Base-by-base conservation (phyloP, 1,284 basidiomycete genomes). In the Heterobasidion annosum region DNA sequence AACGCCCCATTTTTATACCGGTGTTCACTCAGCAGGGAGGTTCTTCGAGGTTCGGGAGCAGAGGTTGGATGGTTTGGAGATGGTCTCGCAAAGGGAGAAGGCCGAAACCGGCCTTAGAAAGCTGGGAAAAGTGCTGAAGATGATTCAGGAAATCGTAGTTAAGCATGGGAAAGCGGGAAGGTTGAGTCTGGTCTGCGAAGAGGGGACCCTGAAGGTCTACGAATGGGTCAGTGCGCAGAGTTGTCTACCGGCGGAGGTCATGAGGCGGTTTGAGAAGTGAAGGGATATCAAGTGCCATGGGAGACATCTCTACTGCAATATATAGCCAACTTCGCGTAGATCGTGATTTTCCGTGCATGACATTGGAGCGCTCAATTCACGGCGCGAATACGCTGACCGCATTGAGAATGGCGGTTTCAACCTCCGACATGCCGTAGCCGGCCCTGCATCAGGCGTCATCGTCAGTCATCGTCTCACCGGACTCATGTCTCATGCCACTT, bases 181-280 rank as follows among this genome's bases (percentile, higher is more conserved):
- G 32, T 63, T 82, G 32, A 77, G 71, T 59, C 61, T 82, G 25
- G 72, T 82, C 12, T 79, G 73, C 56, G 58, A 64, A 32, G 61
- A 62, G 15, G 74, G 77, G 0, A 62, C 64, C 7, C 54, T 81
- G 59, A 60, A 68, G 54, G 68, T 78, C 3, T 78, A 73, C 54
- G 63, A 76, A 58, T 68, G 76, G 49, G 67, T 51, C 43, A 68
- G 65, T 48, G 57, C 65, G 35, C 67, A 67, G 2, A 70, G 69
- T 50, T 71, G 66, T 55, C 65, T 79, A 43, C 72, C 77, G 0
- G 69, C 74, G 10, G 67, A 70, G 8, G 62, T 71, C 25, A 57
- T 77, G 57, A 62, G 60, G 52, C 61, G 67, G 9, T 77, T 78
- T 13, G 19, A 16, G 43, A 16, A n/a, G 43, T 45, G 25, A 25